phyloP scores from a whole-genome alignment of 2,329 filamentous ascomycete genomes.

The Albophoma yamanashiensis region DNA sequence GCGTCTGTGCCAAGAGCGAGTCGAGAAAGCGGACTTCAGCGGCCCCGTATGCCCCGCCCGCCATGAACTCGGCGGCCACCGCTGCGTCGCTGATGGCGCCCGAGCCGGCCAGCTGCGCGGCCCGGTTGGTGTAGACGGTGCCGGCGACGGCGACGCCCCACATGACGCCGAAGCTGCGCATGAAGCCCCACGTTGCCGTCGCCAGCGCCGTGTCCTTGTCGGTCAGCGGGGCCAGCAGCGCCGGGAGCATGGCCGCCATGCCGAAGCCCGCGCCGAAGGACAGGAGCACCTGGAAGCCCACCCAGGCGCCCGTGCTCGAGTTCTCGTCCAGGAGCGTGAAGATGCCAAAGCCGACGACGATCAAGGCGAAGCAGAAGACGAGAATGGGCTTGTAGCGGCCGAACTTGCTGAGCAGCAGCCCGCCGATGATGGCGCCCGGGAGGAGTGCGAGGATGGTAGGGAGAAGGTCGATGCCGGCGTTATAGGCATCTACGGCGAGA shows the following conservation, averaged over 20 bases:
- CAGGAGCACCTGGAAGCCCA: not conserved
- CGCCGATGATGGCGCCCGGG: not conserved
- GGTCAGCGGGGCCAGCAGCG: not conserved
- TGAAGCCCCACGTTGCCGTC: not conserved
- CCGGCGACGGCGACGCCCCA: not conserved
- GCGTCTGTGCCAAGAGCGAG: not conserved
- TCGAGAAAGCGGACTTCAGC: not conserved
- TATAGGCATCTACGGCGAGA: not conserved
- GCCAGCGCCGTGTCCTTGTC: not conserved
- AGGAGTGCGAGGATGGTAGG: not conserved
- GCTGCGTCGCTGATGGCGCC: not conserved
- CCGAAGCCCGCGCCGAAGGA: not conserved
- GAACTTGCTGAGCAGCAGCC: not conserved
- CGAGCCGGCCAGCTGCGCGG: not conserved
- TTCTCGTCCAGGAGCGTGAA: not conserved
- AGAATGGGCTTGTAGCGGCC: not conserved
- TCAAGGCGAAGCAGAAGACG: not conserved
- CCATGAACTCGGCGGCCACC: not conserved
- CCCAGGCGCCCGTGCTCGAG: not conserved
- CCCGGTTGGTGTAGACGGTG: not conserved
- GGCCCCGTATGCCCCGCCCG: not conserved
- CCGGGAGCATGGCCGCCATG: not conserved
- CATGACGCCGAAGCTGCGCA: not conserved
- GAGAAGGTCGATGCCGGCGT: not conserved
- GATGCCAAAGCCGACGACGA: not conserved